A percentile compares a stretch with the other conserved stretches of the same genome.
Conservation (phyloP, 2,329 filamentous ascomycete genomes). For the Purpureocillium lavendulum region DNA sequence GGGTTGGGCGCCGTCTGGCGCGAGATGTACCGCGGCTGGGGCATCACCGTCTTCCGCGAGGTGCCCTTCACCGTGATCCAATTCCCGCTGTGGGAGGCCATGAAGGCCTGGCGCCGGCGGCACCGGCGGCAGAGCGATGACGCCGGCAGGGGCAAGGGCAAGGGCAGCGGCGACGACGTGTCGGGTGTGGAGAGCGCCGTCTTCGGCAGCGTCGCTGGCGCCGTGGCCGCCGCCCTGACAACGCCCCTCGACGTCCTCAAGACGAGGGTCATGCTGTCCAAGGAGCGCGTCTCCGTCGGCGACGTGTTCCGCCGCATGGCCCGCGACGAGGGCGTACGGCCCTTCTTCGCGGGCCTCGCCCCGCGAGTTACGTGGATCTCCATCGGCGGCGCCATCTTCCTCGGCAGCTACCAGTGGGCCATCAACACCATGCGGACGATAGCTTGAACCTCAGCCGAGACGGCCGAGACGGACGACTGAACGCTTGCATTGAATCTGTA, state of each 20-base stretch:
- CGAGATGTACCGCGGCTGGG: slow-evolving; percentile 87
- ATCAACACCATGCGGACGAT: slow-evolving; percentile 56
- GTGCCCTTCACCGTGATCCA: slow-evolving; percentile 97
- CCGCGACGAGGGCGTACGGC: slow-evolving; percentile 52
- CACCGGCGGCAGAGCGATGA: slow-evolving; percentile 25
- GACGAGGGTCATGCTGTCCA: slow-evolving; percentile 88
- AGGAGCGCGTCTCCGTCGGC: slow-evolving; percentile 52
- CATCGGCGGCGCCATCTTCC: slow-evolving; percentile 85
- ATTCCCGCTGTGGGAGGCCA: slow-evolving; percentile 91
- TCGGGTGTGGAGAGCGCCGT: slow-evolving; percentile 72
- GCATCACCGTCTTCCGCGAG: slow-evolving; percentile 88
- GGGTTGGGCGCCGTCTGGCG: slow-evolving; percentile 56
- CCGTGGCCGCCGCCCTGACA: slow-evolving; percentile 77
- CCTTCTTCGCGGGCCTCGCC: slow-evolving; percentile 69
- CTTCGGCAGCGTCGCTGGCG: slow-evolving; percentile 77
- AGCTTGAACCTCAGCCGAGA: no score
- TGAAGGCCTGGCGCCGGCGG: slow-evolving; percentile 64
- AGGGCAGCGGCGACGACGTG: slow-evolving; percentile 32
- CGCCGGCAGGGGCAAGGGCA: slow-evolving; percentile 18
- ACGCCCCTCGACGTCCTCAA: slow-evolving; percentile 95
- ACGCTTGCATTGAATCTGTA: no score
- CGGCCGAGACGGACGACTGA: no score
- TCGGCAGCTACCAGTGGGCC: slow-evolving; percentile 87
- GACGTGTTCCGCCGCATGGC: slow-evolving; percentile 57
- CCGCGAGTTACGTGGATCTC: slow-evolving; percentile 93